These are phyloP conservation scores for Yamadazyma triangularis DNA, from an alignment of 1,139 yeast genomes.

Conservation along the genomic window DNA sequence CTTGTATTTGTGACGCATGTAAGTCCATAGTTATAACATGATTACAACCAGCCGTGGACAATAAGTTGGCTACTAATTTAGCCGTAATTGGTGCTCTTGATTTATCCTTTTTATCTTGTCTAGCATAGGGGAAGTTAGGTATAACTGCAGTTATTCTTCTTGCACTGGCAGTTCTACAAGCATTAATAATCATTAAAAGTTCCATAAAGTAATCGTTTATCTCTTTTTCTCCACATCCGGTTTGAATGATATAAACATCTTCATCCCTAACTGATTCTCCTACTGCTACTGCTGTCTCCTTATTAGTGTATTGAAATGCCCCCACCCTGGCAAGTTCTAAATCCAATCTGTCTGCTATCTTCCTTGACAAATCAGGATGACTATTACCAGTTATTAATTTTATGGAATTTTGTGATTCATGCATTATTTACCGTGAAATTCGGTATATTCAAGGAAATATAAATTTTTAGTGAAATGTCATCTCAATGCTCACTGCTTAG, in stretches of 20 bases:
- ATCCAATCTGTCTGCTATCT: conserved; percentile 59
- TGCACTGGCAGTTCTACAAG: conserved; percentile 94
- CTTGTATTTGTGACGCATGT: conserved; percentile 97
- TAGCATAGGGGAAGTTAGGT: conserved; percentile 95
- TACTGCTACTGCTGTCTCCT: conserved; percentile 88
- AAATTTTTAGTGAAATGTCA: too few relatives aligned
- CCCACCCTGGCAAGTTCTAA: conserved; percentile 57
- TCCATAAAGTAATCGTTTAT: conserved; percentile 90
- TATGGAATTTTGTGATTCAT: conserved; percentile 29
- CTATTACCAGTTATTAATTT: conserved; percentile 86
- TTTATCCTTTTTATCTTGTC: conserved; percentile 96
- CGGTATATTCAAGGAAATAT: too few relatives aligned
- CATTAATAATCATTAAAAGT: conserved; percentile 85
- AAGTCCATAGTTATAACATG: conserved; percentile 97
- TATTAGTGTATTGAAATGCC: conserved; percentile 68
- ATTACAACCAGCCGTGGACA: conserved; percentile 93
- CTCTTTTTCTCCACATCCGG: conserved; percentile 69
- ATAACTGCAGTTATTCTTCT: conserved; percentile 91
- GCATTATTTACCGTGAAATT: conserved; percentile 15
- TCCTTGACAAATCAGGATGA: conserved; percentile 75
- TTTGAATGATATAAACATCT: conserved; percentile 88
- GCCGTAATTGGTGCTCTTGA: conserved; percentile 97
- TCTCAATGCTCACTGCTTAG: too few relatives aligned
- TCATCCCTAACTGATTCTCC: conserved; percentile 97
- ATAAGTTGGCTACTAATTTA: conserved; percentile 89